Conservation (phyloP, 179 eudicot species). For the Beta corolliflora region DNA sequence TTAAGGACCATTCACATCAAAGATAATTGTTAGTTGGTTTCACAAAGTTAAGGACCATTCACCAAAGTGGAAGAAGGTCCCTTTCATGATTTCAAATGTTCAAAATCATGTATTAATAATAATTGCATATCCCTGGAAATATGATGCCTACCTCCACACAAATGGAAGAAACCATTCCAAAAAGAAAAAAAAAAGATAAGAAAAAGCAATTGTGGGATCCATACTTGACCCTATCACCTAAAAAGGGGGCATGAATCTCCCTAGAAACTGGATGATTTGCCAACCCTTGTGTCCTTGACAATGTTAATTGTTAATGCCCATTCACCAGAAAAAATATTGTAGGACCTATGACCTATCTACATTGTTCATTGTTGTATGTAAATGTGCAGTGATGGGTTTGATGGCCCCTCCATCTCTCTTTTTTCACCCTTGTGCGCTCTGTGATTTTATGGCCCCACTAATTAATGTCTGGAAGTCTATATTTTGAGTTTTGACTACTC, state of each 20-base stretch:
- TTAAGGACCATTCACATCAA: not conserved
- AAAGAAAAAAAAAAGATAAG: not conserved
- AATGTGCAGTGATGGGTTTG: not conserved
- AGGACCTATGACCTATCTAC: conserved; percentile 9
- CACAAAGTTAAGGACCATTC: not conserved
- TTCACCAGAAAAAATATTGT: conserved; percentile 7
- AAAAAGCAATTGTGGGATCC: not conserved
- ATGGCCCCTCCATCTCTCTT: not conserved
- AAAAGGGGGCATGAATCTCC: conserved; percentile 10
- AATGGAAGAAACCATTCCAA: not conserved
- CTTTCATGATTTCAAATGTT: conserved; percentile 2
- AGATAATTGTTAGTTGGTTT: not conserved
- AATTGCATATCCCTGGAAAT: conserved; percentile 4
- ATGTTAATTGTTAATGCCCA: conserved; percentile 14
- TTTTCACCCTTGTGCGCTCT: not conserved
- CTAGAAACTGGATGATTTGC: conserved; percentile 16
- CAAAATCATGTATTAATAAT: not conserved
- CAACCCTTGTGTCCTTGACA: conserved; percentile 9
- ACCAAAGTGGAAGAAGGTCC: not conserved
- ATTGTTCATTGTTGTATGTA: conserved; percentile 8
- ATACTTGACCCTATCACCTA: conserved; percentile 8
- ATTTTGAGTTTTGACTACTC: not conserved
- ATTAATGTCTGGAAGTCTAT: not conserved
- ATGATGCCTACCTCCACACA: conserved; percentile 13
- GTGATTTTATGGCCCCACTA: not conserved